Conservation (phyloP, 257 asterid species). For the Solanum paucissectum region DNA sequence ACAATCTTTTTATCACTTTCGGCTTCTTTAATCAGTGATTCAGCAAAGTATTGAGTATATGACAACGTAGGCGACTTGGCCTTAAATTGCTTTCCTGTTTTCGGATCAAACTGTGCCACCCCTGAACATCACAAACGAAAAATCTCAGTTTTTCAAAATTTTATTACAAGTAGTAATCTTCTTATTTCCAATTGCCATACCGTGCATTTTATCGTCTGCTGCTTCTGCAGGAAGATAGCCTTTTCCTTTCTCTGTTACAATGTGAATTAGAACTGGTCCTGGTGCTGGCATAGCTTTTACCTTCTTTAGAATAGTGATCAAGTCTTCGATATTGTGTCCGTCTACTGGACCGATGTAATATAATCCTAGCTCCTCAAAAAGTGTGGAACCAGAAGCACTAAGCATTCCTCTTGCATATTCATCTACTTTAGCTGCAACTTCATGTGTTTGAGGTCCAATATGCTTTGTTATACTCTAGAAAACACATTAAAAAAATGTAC, state of each 20-base stretch:
- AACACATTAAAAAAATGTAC: background rate
- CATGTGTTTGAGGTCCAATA: conserved; percentile 71
- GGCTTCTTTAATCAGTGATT: conserved; percentile 69
- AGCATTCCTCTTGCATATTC: conserved; percentile 84
- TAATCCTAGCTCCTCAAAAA: conserved; percentile 75
- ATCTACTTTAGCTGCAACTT: conserved; percentile 71
- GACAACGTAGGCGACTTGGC: conserved; percentile 42
- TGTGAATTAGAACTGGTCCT: conserved; percentile 73
- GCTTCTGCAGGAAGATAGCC: conserved; percentile 75
- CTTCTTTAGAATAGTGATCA: conserved; percentile 42
- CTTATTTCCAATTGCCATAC: conserved; percentile 15
- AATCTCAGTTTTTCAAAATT: background rate
- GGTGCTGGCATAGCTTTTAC: conserved; percentile 63
- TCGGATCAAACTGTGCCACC: conserved; percentile 67
- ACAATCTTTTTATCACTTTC: conserved; percentile 46
- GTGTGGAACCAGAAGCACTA: conserved; percentile 58
- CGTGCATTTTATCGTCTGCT: conserved; percentile 74
- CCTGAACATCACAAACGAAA: conserved; percentile 22
- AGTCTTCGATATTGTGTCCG: conserved; percentile 57
- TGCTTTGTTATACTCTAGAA: conserved; percentile 54
- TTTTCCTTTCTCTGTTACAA: conserved; percentile 68
- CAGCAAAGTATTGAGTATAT: conserved; percentile 70
- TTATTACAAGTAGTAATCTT: background rate
- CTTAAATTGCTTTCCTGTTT: conserved; percentile 62
- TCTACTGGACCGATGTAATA: conserved; percentile 80